These are phyloP conservation scores for Chytriomyces sp. DNA, from an alignment of 192 early-diverging fungal genomes.

Conservation along the genomic window DNA sequence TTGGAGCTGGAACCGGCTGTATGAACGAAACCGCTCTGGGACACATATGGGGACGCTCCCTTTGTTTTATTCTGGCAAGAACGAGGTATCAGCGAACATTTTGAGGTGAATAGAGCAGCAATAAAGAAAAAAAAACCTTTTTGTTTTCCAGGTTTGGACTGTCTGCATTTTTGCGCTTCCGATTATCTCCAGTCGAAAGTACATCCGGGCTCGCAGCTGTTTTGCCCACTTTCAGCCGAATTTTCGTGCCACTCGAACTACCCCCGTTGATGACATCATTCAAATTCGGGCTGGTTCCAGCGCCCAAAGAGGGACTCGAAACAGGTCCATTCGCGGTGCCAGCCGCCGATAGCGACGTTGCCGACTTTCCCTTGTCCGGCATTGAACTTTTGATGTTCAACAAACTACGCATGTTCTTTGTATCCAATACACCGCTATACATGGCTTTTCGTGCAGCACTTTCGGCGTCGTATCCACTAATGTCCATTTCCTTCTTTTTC, in stretches of 20 bases:
- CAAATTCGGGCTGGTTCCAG: neutral
- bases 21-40: too few species aligned
- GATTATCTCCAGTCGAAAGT: neutral
- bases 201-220: neutral
- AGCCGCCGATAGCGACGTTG: neutral
- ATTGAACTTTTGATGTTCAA: neutral
- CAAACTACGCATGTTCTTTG: neutral
- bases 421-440: conserved; percentile 15
- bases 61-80: neutral
- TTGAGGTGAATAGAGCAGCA: neutral
- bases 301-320: neutral
- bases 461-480: conserved; percentile 26
- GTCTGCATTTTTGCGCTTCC: neutral
- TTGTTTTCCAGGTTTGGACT: neutral
- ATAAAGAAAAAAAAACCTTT: neutral
- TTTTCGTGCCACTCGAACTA: neutral
- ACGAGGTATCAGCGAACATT: neutral
- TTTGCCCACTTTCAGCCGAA: neutral
- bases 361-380: neutral
- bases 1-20: too few species aligned
- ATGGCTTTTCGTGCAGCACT: conserved; percentile 26
- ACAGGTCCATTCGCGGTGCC: neutral
- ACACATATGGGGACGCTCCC: too few species aligned
- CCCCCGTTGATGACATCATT: neutral
- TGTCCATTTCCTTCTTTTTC: conserved; percentile 24